These are phyloP conservation scores for Stramenopiles sp. DNA, from an alignment of 352 stramenopile genomes.

Conservation along the genomic window DNA sequence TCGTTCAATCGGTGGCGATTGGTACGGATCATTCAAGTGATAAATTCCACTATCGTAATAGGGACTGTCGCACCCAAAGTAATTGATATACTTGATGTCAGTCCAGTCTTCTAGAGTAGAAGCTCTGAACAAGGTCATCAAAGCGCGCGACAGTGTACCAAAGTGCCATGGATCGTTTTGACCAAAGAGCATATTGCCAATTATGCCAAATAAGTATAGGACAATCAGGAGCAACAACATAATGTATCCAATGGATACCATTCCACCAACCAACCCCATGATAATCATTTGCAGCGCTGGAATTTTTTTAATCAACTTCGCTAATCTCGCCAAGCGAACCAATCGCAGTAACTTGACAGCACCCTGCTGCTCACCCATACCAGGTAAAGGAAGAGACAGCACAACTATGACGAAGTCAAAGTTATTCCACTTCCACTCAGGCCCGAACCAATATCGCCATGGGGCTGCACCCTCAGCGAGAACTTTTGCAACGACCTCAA, in stretches of 20 bases:
- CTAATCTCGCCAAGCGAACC: constrained; percentile 46
- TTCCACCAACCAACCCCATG: constrained; percentile 54
- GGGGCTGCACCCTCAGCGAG: constrained; percentile 45
- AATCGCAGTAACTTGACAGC: constrained; percentile 59
- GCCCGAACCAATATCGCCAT: constrained; percentile 43
- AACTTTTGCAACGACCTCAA: constrained; percentile 50
- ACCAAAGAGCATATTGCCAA: constrained; percentile 65
- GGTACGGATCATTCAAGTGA: too few relatives aligned
- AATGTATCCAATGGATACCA: constrained; percentile 65
- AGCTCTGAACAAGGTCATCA: constrained; percentile 60
- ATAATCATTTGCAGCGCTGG: constrained; percentile 63
- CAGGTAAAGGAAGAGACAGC: constrained; percentile 36
- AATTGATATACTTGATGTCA: constrained; percentile 66
- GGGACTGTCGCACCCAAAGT: constrained; percentile 56
- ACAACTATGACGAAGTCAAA: constrained; percentile 57
- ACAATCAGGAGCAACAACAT: constrained; percentile 57
- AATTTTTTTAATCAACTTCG: constrained; percentile 59
- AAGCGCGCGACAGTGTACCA: constrained; percentile 50
- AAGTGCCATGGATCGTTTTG: constrained; percentile 56
- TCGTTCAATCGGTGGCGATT: too few relatives aligned
- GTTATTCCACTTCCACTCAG: constrained; percentile 45
- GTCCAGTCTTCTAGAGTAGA: constrained; percentile 68
- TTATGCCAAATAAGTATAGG: constrained; percentile 69
- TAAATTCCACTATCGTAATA: constrained; percentile 59
- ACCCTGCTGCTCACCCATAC: constrained; percentile 39